Base-by-base conservation (phyloP, 345 rosid genomes). In the Lepidium africanum region DNA sequence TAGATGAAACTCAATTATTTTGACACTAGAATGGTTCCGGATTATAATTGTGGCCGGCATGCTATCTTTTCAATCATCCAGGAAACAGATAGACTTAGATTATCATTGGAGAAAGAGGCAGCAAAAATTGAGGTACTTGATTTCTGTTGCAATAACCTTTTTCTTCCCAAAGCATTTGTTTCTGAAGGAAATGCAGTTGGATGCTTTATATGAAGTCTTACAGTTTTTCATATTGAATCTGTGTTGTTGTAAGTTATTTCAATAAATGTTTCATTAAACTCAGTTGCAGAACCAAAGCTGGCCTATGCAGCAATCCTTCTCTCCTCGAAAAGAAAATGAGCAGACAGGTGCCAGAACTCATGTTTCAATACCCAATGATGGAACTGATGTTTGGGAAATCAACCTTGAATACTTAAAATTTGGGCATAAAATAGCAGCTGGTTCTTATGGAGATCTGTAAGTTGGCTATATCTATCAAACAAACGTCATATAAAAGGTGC, bases 351-450 rank as follows among this genome's bases (percentile, higher is more conserved):
- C 51, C 72, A 77, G 80, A 57, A 54, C 63, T 76, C 83, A 81
- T 78, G 87, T 94, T 77, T 40, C 86, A 59, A 94, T 94, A 83
- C 99, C 97, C 50, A 77, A 64, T 70, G 99, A 91, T 64, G 96
- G 97, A 77, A 87, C 87, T 57, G 97, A 94, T 80, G 99, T 86
- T 25, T 94, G 99, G 99, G 99, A 94, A 84, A 83, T 94, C 67
- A 87, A 94, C 78, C 83, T 85, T 16, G 67, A 74, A 70, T 63
- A 83, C 66, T 73, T 94, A 70, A 82, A 83, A 80, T 87, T 89
- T 63, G 97, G 81, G 75, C 82, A 65, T 71, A 90, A 83, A 83
- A 85, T 93, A 74, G 98, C 98, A 59, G 90, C 97, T 71, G 98
- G 98, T 58, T 84, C 98, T 61, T 90, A 90, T 77, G 98, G 98